Evolutionary conservation across 345 rosid species (phyloP).

Genomic region (Eutrema heterophyllum): DNA sequence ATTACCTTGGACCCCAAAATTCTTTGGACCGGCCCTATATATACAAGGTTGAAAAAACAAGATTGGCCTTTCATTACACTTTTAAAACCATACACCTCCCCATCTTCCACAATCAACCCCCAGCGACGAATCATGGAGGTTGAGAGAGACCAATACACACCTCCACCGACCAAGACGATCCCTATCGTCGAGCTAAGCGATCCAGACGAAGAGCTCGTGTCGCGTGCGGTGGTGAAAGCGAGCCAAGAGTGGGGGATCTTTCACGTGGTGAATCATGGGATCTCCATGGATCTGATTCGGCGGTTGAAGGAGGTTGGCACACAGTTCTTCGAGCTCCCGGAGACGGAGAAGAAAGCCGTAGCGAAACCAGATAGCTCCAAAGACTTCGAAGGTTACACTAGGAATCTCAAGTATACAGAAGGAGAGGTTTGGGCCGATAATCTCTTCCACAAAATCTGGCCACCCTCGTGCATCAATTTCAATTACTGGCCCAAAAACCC

Average conservation of each 20-base stretch:
- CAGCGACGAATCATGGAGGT: conserved; percentile 26
- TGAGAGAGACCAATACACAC: conserved; percentile 33
- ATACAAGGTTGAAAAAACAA: too few species aligned
- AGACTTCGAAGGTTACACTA: conserved; percentile 53
- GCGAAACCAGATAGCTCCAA: conserved; percentile 35
- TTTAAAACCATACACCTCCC: too few species aligned
- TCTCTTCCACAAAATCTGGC: conserved; percentile 71
- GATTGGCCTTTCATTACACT: too few species aligned
- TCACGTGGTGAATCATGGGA: conserved; percentile 39
- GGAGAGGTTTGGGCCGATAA: conserved; percentile 63
- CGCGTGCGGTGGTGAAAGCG: conserved; percentile 33
- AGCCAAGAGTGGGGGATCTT: conserved; percentile 41
- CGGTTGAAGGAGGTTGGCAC: conserved; percentile 46
- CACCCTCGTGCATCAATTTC: conserved; percentile 45
- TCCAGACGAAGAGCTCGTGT: conserved; percentile 12
- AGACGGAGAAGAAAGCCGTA: conserved; percentile 45
- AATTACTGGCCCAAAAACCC: conserved; percentile 71
- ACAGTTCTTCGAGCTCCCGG: conserved; percentile 60
- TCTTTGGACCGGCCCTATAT: too few species aligned
- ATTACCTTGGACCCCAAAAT: too few species aligned
- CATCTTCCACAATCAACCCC: too few species aligned
- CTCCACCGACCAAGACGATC: conserved; percentile 14
- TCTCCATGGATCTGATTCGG: conserved; percentile 35
- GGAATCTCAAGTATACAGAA: conserved; percentile 27
- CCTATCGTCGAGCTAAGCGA: conserved; percentile 37